Base-by-base conservation (phyloP, 495 filamentous ascomycete species). In the Annulohypoxylon maeteangense region DNA sequence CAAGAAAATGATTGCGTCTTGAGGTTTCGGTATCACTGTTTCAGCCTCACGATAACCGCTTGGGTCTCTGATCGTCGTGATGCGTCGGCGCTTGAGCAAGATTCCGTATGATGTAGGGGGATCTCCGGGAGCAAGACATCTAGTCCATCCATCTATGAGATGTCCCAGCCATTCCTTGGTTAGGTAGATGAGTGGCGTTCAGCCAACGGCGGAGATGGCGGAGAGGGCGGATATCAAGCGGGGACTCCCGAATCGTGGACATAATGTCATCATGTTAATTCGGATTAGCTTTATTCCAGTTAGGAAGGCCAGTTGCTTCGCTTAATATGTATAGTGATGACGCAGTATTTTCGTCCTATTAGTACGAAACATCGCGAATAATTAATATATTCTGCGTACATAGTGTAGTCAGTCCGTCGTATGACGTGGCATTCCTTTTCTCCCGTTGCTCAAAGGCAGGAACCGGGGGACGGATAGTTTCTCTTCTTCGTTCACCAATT, bases 21-120 rank as follows among this genome's bases (percentile, higher is more conserved):
- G 14, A 40, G 36, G 58, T 47, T 11, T 42, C 42, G 7, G 16
- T 44, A 44, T 60, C 31, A 50, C 51, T 31, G 31, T 62, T 64
- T 68, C 59, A 68, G 69, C 69, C 69, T 68, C 40, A 64, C 18
- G 32, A 58, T 20, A 42, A 62, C 22, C 55, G 29, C 16, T 12
- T 5, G n/a, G 10, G 40, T 20, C 42, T 34, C 8, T 40, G 48
- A 8, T 40, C 42, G 16, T 8, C 16, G 34, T 45, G 27, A 8
- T 34, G 32, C 23, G 16, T 63, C 31, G 34, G 29, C 32, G 8
- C 27, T 54, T 38, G 54, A 57, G 54, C 18, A 18, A 57, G 36
- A 40, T 34, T 22, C 36, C 16, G 47, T 16, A 14, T n/a, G 10
- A 11, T 27, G 27, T 20, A 14, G 22, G 22, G 11, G 22, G 27